Base-by-base conservation (phyloP, 2,329 filamentous ascomycete species). In the Epichloe amarillans region DNA sequence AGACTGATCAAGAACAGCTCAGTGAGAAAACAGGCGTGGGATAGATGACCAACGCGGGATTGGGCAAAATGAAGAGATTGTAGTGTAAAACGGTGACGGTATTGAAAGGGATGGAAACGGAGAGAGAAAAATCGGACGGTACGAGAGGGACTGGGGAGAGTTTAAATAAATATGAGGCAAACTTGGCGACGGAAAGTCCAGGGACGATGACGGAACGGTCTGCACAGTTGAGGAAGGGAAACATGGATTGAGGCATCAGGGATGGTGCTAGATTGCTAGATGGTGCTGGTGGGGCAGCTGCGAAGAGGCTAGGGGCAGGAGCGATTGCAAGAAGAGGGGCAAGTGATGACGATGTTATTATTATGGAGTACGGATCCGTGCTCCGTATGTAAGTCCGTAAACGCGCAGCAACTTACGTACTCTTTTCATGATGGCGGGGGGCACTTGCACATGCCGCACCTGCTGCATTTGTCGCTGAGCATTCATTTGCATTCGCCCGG, bases 171-270 rank as follows among this genome's bases (percentile, higher is more conserved):
- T 45, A 17, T 36, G 46, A 39, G 44, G 41, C 17, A 35, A 39
- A 30, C 30, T 7, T 39, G 46, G 37, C 30, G 30, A 45, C 17
- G n/a, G 21, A 23, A 45, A 37, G 30, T 37, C 33, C 14, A 48
- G 39, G 51, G 46, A 36, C 23, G 12, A 53, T 51, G 52, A 49
- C 52, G 52, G 38, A 40, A 51, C 45, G 35, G 21, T 3, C 44
- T 37, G 26, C 38, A 43, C 14, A 41, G 23, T 42, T 10, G 23
- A 43, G 15, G 37, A 23, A 21, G 19, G 23, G 23, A 47, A 37
- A 5, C 45, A 35, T n/a, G n/a, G n/a, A n/a, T 21, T 15, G n/a
- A 36, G 43, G 30, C 43, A 45, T 8, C 14, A 15, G 33, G 37
- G 26, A 38, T 21, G 36, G 19, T 21, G 19, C 19, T 21, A 21